phyloP scores from a whole-genome alignment of 2,329 filamentous ascomycete genomes.

The Ascochyta koolunga region DNA sequence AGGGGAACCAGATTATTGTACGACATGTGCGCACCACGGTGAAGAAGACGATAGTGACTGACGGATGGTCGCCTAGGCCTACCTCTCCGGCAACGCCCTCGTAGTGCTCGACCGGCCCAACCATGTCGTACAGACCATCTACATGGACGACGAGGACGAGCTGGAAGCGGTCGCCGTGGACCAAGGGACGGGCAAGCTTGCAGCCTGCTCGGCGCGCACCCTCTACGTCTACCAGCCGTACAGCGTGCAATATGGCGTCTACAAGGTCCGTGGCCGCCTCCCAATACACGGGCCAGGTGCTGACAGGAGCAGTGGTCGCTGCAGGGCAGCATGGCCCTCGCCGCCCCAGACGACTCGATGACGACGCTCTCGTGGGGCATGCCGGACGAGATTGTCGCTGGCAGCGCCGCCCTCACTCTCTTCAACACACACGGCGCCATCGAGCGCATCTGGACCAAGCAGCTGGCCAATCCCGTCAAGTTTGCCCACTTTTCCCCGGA shows the following conservation, averaged over 20 bases:
- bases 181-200: conserved; percentile 83
- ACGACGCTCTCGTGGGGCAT: conserved; percentile 83
- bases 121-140: conserved; percentile 85
- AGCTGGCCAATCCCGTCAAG: conserved; percentile 74
- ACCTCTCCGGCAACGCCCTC: conserved; percentile 87
- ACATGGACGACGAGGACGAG: conserved; percentile 73
- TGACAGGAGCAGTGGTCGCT: conserved; percentile 60
- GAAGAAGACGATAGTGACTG: conserved; percentile 14
- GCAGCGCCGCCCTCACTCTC: conserved; percentile 71
- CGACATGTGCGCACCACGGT: conserved; percentile 38
- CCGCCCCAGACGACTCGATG: conserved; percentile 55
- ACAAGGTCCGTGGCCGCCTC: conserved; percentile 65
- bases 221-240: conserved; percentile 82
- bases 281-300: conserved; percentile 19
- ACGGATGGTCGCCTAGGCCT: conserved; percentile 62
- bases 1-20: conserved; percentile 74
- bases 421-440: conserved; percentile 64
- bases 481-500: conserved; percentile 84
- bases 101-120: conserved; percentile 78
- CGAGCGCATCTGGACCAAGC: conserved; percentile 73
- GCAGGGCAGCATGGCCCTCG: conserved; percentile 63
- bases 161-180: conserved; percentile 83
- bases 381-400: conserved; percentile 82
- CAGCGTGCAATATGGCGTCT: conserved; percentile 69
- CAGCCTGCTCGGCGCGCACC: conserved; percentile 68